Conservation (phyloP, 257 asterid species). For the Apocynum venetum region DNA sequence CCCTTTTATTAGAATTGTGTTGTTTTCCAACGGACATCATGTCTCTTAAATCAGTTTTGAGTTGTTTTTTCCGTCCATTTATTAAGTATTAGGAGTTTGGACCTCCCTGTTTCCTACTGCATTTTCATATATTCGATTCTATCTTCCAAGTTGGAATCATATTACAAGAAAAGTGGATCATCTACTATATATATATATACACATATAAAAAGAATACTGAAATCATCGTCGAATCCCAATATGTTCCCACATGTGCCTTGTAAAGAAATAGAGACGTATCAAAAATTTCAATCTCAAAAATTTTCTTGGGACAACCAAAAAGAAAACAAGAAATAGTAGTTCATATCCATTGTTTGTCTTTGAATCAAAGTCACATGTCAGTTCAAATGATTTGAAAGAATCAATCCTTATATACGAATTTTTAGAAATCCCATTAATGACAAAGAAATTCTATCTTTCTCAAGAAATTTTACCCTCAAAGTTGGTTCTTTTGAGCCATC, state of each 20-base stretch:
- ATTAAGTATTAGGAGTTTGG: conserved; percentile 11
- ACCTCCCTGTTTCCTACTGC: conserved; percentile 14
- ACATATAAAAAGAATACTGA: background rate
- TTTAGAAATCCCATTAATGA: conserved; percentile 11
- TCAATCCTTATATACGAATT: background rate
- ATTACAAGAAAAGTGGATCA: conserved; percentile 18
- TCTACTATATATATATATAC: background rate
- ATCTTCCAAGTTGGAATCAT: conserved; percentile 6
- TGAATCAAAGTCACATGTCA: conserved; percentile 8
- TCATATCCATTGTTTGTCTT: conserved; percentile 17
- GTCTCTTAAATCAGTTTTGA: background rate
- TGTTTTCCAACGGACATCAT: conserved; percentile 17
- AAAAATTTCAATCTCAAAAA: background rate
- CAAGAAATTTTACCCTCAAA: background rate
- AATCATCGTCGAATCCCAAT: conserved; percentile 23
- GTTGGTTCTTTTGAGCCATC: conserved; percentile 18
- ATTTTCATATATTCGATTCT: conserved; percentile 14
- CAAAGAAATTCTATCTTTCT: conserved; percentile 24
- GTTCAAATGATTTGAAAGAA: conserved; percentile 5
- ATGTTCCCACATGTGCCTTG: conserved; percentile 24
- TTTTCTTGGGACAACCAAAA: conserved; percentile 7
- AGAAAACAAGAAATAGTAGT: background rate
- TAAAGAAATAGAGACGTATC: background rate
- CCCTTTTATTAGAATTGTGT: background rate
- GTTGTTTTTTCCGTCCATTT: conserved; percentile 17